Evolutionary conservation across 768 basidiomycete genomes (phyloP), one percentile per base, ranked within the genome.

Genomic region (Lactifluus piperatus): DNA sequence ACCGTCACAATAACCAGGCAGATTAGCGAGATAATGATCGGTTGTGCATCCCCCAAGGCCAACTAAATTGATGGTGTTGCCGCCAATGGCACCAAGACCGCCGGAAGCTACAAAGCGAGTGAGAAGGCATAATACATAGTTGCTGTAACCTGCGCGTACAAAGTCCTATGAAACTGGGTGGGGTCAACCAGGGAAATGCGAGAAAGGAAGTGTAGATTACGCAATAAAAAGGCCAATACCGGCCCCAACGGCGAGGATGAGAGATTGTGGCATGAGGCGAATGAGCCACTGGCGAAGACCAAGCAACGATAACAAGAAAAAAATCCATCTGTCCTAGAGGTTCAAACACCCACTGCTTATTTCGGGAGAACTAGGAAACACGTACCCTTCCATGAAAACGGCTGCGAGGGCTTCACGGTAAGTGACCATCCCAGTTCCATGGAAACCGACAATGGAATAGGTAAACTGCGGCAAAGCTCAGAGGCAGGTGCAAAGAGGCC

Each of bases 211-310:
- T 60, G 29, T 16, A 51, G 36, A 27, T 34, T 53, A 36, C 30
- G 90, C 89, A 63, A 94, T 89, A 72, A 89, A 94, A 18, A 94
- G 71, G 60, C 91, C 91, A 66, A 94, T 92, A 58, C 91, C 91
- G 37, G 88, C 82, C 44, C 91, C 91, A 11, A 91, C 88, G 2
- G 91, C 85, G 56, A 91, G 78, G 4, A 91, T 84, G 27, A 94
- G 79, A 3, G 91, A 92, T 63, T 88, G 86, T 1, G 91, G 91
- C 82, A 94, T 92, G 56, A 91, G 81, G 16, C 91, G 82, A 14
- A 86, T 88, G 5, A 94, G 78, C 91, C 90, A 94, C 74, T 92
- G 90, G 50, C 91, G 88, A 53, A 94, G 77, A 60, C 91, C 91
- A 30, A 93, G 74, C 22, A 94, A 70, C 0, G 90, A 91, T 14